Base-by-base conservation (phyloP, 2,329 filamentous ascomycete species). In the Lasiodiplodia gonubiensis region DNA sequence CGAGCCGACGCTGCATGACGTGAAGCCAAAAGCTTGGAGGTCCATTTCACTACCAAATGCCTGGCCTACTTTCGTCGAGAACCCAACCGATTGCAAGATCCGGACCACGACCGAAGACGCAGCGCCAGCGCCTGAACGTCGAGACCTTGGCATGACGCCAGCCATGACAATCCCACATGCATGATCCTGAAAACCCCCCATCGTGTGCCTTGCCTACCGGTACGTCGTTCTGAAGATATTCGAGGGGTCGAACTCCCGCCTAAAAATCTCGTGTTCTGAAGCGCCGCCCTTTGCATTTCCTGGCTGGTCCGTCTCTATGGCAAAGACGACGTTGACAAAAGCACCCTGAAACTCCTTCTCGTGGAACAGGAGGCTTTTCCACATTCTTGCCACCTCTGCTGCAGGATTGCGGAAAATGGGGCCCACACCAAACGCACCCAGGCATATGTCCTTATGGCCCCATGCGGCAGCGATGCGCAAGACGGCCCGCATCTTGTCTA, bases 401-500 rank as follows among this genome's bases (percentile, higher is more conserved):
- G 77, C 75, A n/a, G 81, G 81, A 67, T 83, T 83, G 53, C 79
- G 76, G 72, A 82, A 83, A 27, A 80, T 78, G 3, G 79, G 80
- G 1, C 81, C 81, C 23, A 81, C 75, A 6, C 81, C 81, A 70
- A 82, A 83, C 12, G 80, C 78, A 33, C 80, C 80, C 54, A 82
- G 70, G 69, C 80, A 81, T 37, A 83, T 71, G 68, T 79, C 79
- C 52, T 70, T 71, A 71, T 79, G 75, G 25, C 77, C 76, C 65
- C 76, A 79, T 49, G 77, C 77, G 14, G 75, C 86, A 70, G 90
- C 91, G 70, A 93, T 92, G 55, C 88, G 85, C 21, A 93, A 85
- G 2, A 90, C 88, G 1, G 88, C 86, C 25, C 88, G 86, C 77
- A 93, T 89, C 79, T 93, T 92, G 72, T 90, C 88, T 72, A 85